Evolutionary conservation across 768 basidiomycete species (phyloP).

Genomic region (Sporobolomyces phaffii): DNA sequence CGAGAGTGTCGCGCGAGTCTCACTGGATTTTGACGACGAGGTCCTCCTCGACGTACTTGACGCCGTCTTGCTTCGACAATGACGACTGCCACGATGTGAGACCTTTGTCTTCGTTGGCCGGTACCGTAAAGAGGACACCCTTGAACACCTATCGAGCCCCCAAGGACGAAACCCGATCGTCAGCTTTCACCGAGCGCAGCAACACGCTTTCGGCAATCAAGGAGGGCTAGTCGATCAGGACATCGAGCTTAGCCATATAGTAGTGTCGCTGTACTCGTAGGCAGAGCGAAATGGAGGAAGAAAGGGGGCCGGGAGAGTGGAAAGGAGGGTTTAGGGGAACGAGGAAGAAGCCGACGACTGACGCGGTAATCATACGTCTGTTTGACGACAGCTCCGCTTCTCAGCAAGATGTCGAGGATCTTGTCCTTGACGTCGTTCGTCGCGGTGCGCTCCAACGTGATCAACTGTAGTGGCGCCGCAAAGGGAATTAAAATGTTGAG

Average conservation of each 20-base stretch:
- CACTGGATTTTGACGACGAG: slow-evolving; percentile 15
- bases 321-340: no score
- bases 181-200: no score
- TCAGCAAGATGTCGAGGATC: slow-evolving; percentile 24
- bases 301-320: no score
- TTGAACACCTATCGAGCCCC: slow-evolving; percentile 27
- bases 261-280: no score
- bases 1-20: neutral
- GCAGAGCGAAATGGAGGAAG: no score
- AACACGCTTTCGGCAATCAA: no score
- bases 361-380: slow-evolving; percentile 27
- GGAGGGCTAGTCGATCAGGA: no score
- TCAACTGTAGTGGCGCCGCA: slow-evolving; percentile 2
- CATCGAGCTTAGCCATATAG: no score
- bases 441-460: slow-evolving; percentile 26
- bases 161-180: no score
- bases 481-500: neutral
- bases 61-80: slow-evolving; percentile 10
- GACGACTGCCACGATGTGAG: slow-evolving; percentile 10
- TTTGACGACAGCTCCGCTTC: slow-evolving; percentile 26
- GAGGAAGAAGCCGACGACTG: neutral
- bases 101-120: slow-evolving; percentile 1
- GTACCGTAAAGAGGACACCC: slow-evolving; percentile 30
- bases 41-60: slow-evolving; percentile 34
- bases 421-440: slow-evolving; percentile 29